phyloP scores from a whole-genome alignment of 2,329 filamentous ascomycete genomes.

The Colletotrichum graminicola region DNA sequence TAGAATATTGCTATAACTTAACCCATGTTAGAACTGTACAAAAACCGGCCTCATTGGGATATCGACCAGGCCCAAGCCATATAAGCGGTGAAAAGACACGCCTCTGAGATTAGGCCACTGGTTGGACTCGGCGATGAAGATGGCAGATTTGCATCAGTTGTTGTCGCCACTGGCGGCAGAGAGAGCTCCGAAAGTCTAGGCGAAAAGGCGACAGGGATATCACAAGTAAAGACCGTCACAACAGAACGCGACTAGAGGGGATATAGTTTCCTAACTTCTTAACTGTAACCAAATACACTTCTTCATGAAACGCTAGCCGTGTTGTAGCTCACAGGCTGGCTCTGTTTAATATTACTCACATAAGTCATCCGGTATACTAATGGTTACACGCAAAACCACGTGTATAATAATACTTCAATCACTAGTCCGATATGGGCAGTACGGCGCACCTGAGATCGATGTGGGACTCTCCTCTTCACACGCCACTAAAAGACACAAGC shows the following conservation, averaged over 20 bases:
- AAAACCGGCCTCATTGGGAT: constrained; percentile 61
- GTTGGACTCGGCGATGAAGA: background rate
- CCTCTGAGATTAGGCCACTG: too few relatives aligned
- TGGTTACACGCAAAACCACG: too few relatives aligned
- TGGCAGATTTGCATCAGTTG: constrained; percentile 34
- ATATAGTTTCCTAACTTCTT: background rate
- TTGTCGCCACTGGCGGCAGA: constrained; percentile 17
- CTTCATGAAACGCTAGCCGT: accelerated
- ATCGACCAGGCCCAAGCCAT: constrained; percentile 54
- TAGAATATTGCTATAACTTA: constrained; percentile 64
- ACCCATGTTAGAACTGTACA: constrained; percentile 63
- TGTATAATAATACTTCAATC: too few relatives aligned
- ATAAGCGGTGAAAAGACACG: constrained; percentile 39
- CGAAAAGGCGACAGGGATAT: constrained; percentile 44
- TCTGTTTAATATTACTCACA: background rate
- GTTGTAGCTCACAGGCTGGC: too few relatives aligned
- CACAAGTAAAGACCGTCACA: constrained; percentile 46
- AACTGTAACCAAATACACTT: too few relatives aligned
- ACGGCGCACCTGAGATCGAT: background rate
- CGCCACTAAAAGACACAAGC: background rate
- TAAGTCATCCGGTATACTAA: background rate
- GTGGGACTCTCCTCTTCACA: background rate
- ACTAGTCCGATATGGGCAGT: too few relatives aligned
- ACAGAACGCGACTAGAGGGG: constrained; percentile 31
- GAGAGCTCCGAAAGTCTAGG: constrained; percentile 44